Base-by-base conservation (phyloP, 2,329 filamentous ascomycete genomes). In the Amylocarpus encephaloides region DNA sequence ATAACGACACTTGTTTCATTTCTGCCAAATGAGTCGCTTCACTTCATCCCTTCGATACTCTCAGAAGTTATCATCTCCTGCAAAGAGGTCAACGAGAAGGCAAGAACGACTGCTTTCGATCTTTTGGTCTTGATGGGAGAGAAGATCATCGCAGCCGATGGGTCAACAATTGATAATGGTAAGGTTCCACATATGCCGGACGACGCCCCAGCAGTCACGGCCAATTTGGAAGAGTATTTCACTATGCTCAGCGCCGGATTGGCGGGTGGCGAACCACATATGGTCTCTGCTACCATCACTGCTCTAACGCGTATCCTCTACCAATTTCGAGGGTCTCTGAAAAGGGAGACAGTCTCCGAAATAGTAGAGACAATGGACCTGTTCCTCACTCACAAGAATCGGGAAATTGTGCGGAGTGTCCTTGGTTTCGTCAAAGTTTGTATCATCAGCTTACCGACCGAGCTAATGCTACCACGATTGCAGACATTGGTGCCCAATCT, bases 181-280 rank as follows among this genome's bases (percentile, higher is more conserved):
- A 88, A 92, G 66, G 86, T 96, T 2, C 79, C 88, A 2, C 83
- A 92, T 66, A 95, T 97, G 89, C 80, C 88, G 3, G 73, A 79
- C 43, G 83, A 94, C 66, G 86, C 90, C 0, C 85, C 88, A 2
- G 74, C 83, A 30, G 90, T 85, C 3, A 75, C 80, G 2, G 92
- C 93, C 16, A 91, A 79, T 38, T 79, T 98, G 34, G 92, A 97
- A 63, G 93, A 97, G 68, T 97, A 90, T 71, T 88, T 97, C 72
- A 96, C 92, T 49, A 98, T 98, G 93, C 87, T 97, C 29, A 95
- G 88, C 59, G 93, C 93, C 43, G 93, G 93, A 71, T 79, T 98
- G 47, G 93, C 92, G 1, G 92, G 91, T 50, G 86, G 85, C 61
- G 92, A 90, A 10, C 91, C 93, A 30, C 92, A 97, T 72, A 96